A percentile compares a stretch with the other conserved stretches of the same genome.
phyloP scores from a whole-genome alignment of 441 rosid genomes.

The Hura crepitans region DNA sequence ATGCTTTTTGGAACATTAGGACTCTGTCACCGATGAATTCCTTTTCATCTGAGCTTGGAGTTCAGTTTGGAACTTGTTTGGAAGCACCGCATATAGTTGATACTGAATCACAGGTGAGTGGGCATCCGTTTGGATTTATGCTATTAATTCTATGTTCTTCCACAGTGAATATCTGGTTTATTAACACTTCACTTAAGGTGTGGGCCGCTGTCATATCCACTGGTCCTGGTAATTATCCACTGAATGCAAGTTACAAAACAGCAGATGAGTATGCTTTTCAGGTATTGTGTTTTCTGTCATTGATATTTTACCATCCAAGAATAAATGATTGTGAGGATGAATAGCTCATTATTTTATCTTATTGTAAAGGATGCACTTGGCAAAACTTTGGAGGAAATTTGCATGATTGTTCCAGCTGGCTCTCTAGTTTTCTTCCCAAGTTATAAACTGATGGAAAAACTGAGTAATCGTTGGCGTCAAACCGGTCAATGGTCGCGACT shows the following conservation, averaged over 20 bases:
- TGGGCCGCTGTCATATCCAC: slow-evolving; percentile 70
- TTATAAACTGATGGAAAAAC: slow-evolving; percentile 93
- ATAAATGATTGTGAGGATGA: no score
- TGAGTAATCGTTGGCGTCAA: slow-evolving; percentile 79
- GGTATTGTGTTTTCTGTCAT: slow-evolving; percentile 39
- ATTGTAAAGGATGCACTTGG: slow-evolving; percentile 82
- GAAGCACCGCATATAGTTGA: slow-evolving; percentile 99
- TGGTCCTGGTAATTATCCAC: slow-evolving; percentile 68
- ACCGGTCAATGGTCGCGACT: slow-evolving; percentile 91
- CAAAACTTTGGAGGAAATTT: slow-evolving; percentile 76
- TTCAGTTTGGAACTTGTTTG: slow-evolving; percentile 83
- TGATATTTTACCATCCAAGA: slow-evolving; percentile 20
- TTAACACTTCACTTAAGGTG: slow-evolving; percentile 49
- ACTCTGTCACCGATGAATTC: slow-evolving; percentile 91
- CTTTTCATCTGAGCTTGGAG: slow-evolving; percentile 93
- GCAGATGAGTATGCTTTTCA: slow-evolving; percentile 81
- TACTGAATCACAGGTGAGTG: slow-evolving; percentile 68
- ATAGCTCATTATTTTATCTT: slow-evolving; percentile 17
- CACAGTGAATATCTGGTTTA: slow-evolving; percentile 19
- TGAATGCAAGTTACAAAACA: slow-evolving; percentile 89
- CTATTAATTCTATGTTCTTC: slow-evolving; percentile 20
- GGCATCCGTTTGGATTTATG: slow-evolving; percentile 13
- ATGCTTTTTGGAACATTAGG: slow-evolving; percentile 39
- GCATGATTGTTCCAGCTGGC: slow-evolving; percentile 83
- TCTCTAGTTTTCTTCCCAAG: slow-evolving; percentile 94